These are phyloP conservation scores for Microcyclospora tardicrescens DNA, from an alignment of 2,329 filamentous ascomycete genomes.

Conservation along the genomic window DNA sequence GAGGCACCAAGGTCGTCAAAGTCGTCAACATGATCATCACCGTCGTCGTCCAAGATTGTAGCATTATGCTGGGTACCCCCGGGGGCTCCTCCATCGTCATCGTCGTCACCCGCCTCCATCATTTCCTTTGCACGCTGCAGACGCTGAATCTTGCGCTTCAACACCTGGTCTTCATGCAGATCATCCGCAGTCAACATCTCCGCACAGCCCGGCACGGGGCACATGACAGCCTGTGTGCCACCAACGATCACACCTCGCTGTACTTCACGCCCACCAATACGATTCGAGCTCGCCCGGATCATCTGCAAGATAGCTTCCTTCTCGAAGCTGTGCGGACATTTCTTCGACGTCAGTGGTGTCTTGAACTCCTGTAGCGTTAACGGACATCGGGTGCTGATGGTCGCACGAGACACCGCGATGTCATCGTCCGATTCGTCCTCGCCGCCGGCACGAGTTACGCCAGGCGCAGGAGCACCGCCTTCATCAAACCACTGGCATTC, in stretches of 20 bases:
- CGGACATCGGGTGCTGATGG: constrained; percentile 55
- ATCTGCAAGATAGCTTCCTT: constrained; percentile 48
- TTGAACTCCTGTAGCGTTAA: constrained; percentile 51
- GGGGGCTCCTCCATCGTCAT: constrained; percentile 26
- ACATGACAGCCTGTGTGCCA: constrained; percentile 33
- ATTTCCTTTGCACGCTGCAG: constrained; percentile 33
- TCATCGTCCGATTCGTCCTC: constrained; percentile 52
- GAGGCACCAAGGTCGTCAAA: constrained; percentile 10
- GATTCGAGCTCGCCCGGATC: constrained; percentile 19
- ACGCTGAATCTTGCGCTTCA: constrained; percentile 47
- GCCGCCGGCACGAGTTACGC: constrained; percentile 19
- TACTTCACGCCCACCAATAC: constrained; percentile 6
- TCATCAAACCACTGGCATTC: constrained; percentile 51
- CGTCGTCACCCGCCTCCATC: constrained; percentile 36
- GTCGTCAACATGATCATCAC: constrained; percentile 14
- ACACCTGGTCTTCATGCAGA: constrained; percentile 43
- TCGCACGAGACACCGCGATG: constrained; percentile 51
- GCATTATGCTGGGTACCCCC: constrained; percentile 13
- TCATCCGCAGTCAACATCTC: constrained; percentile 40
- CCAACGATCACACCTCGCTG: constrained; percentile 2
- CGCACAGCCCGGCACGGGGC: constrained; percentile 53
- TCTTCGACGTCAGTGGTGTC: constrained; percentile 52
- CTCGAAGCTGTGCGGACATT: constrained; percentile 64
- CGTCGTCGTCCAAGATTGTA: constrained; percentile 17
- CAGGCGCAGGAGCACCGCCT: constrained; percentile 31